Evolutionary conservation across 768 basidiomycete genomes (phyloP), one percentile per base, ranked within the genome.

Genomic region (Leccinum longicurvipes): DNA sequence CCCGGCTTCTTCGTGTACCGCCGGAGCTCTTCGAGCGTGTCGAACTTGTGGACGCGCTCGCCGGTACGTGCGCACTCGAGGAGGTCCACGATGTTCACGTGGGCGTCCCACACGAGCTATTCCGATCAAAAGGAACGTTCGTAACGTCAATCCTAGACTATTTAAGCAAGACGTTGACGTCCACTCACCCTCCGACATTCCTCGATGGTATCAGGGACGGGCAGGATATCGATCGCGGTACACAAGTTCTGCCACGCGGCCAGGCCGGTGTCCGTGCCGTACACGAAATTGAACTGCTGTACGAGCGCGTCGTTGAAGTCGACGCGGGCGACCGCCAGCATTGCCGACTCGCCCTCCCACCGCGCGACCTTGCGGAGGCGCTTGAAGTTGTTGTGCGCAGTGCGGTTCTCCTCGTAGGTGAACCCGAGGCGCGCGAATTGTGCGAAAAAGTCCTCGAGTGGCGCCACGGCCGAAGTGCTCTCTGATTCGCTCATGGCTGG

Each of bases 41-140:
- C 23, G 27, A 75, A 76, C 9, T 46, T 55, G 8, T 0, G 49
- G 23, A 76, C 66, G 0, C n/a, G 46, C 15, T 48, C 1, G 9
- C 63, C 63, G 0, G 63, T 60, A 6, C 56, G 54, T 0, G 19
- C 51, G 0, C 51, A 50, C 21, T 72, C 60, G 39, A 74, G 47
- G 21, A 76, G 65, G 44, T 76, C 70, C 17, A 72, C 60, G 6
- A 75, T 62, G 41, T 76, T 75, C 24, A 75, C 72, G 29, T 73
- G 61, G 6, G 67, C 60, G 15, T 60, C 62, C 54, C 60, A 54
- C 6, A 74, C 63, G n/a, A 44, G 54, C 71, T 64, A 11, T 41
- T 41, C 39, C 39, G 19, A 41, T 36, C 24, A 2, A 14, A n/a
- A 21, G 4, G 6, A 9, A 6, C 5, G 24, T 51, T 31, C 44